These are phyloP conservation scores for Tolypocladium ophioglossoides DNA, from an alignment of 2,329 filamentous ascomycete genomes.

Conservation along the genomic window DNA sequence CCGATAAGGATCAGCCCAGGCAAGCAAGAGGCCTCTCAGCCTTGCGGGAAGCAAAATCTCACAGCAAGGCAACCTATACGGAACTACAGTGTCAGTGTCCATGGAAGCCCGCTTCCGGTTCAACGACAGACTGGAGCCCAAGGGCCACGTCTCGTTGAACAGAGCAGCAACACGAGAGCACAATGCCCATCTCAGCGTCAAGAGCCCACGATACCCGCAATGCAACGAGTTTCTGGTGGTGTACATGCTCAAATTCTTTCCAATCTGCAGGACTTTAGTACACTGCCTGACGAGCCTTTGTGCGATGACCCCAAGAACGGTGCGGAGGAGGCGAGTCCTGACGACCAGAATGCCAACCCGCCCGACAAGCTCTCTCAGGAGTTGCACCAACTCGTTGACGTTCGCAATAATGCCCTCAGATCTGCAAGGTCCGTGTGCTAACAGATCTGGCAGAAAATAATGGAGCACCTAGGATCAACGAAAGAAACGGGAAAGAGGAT, in stretches of 20 bases:
- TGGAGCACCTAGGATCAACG: constrained; percentile 11
- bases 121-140: neutral
- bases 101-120: constrained; percentile 3
- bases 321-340: neutral
- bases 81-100: constrained; percentile 2
- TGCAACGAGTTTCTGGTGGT: neutral
- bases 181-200: neutral
- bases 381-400: constrained; percentile 13
- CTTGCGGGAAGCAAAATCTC: neutral
- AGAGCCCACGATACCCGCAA: neutral
- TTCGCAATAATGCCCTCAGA: constrained; percentile 6
- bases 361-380: neutral
- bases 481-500: constrained; percentile 9
- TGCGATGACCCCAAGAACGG: neutral
- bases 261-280: neutral
- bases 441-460: constrained; percentile 9
- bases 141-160: neutral
- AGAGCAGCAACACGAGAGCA: neutral
- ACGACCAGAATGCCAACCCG: neutral
- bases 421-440: neutral
- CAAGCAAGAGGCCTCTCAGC: neutral
- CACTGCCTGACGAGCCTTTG: neutral
- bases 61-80: neutral
- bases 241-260: constrained; percentile 1
- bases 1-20: neutral